Percentiles rank a stretch among this genome's conserved stretches.
Conservation (phyloP, 2,329 filamentous ascomycete genomes). For the Fusarium sp. region DNA sequence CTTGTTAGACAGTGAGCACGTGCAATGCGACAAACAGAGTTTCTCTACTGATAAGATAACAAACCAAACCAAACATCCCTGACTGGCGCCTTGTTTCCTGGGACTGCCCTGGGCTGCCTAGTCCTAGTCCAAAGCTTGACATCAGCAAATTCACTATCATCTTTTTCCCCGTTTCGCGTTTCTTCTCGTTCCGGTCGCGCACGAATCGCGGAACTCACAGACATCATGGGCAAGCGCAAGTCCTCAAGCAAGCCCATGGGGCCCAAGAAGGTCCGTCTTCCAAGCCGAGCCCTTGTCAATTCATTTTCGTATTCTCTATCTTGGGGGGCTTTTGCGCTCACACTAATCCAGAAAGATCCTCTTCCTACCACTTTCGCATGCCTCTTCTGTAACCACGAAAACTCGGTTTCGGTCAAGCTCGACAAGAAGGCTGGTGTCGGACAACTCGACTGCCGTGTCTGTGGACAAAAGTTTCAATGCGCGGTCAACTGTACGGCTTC, state of each 20-base stretch:
- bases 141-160: conserved; percentile 41
- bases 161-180: conserved; percentile 17
- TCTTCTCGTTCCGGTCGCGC: conserved; percentile 29
- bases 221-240: conserved; percentile 88
- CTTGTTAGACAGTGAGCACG: conserved; percentile 36
- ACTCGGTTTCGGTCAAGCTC: conserved; percentile 88
- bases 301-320: conserved; percentile 1
- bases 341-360: conserved; percentile 68
- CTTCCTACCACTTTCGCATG: conserved; percentile 91
- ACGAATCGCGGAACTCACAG: conserved; percentile 29
- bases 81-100: conserved; percentile 30
- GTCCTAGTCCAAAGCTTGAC: conserved; percentile 33
- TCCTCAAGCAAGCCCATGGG: conserved; percentile 86
- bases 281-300: conserved; percentile 9
- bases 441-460: conserved; percentile 88
- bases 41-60: conserved; percentile 44
- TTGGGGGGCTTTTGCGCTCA: conserved; percentile 8
- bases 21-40: conserved; percentile 23
- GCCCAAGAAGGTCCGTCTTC: conserved; percentile 77
- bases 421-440: conserved; percentile 94
- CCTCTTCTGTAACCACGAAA: conserved; percentile 98
- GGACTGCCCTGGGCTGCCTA: conserved; percentile 8
- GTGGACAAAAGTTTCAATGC: conserved; percentile 93
- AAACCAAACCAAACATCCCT: conserved; percentile 17
- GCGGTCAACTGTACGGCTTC: conserved; percentile 82